Evolutionary conservation across 768 basidiomycete genomes (phyloP).

Genomic region (Lentinula raphanica): DNA sequence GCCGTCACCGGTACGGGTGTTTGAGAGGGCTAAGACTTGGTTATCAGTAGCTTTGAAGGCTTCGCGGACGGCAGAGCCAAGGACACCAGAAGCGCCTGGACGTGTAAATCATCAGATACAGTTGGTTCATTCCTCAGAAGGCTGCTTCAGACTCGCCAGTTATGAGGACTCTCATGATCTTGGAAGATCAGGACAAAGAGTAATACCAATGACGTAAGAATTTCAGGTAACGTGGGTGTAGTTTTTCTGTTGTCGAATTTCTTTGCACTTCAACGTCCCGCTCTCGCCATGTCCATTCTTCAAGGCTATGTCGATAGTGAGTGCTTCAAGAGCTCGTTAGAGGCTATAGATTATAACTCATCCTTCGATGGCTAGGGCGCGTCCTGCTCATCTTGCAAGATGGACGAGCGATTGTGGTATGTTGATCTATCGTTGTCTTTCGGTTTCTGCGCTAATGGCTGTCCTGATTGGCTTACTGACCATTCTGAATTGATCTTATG

Average conservation of each 20-base stretch:
- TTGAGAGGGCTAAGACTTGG: conserved; percentile 65
- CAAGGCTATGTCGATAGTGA: conserved; percentile 88
- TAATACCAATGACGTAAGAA: neutral
- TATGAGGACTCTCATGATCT: conserved; percentile 44
- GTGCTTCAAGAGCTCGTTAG: conserved; percentile 18
- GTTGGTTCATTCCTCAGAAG: too few species aligned
- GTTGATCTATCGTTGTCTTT: conserved; percentile 20
- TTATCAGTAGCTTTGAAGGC: conserved; percentile 45
- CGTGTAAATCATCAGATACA: conserved; percentile 2
- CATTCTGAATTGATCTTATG: too few species aligned
- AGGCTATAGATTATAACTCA: neutral
- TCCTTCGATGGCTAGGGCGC: conserved; percentile 48
- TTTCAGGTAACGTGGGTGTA: neutral
- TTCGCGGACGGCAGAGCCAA: conserved; percentile 73
- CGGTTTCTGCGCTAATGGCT: neutral
- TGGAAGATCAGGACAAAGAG: conserved; percentile 9
- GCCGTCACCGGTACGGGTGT: conserved; percentile 55
- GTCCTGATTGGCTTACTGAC: neutral
- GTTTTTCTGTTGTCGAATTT: neutral
- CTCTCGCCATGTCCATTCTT: conserved; percentile 68
- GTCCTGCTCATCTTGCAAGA: conserved; percentile 95
- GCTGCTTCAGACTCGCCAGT: conserved; percentile 56
- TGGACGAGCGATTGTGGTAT: conserved; percentile 87
- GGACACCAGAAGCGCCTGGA: conserved; percentile 87
- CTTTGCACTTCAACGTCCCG: neutral